A percentile compares a stretch with the other conserved stretches of the same genome.
Evolutionary conservation across 1,284 basidiomycete species (phyloP).

Genomic region (Violaceomyces palustris): DNA sequence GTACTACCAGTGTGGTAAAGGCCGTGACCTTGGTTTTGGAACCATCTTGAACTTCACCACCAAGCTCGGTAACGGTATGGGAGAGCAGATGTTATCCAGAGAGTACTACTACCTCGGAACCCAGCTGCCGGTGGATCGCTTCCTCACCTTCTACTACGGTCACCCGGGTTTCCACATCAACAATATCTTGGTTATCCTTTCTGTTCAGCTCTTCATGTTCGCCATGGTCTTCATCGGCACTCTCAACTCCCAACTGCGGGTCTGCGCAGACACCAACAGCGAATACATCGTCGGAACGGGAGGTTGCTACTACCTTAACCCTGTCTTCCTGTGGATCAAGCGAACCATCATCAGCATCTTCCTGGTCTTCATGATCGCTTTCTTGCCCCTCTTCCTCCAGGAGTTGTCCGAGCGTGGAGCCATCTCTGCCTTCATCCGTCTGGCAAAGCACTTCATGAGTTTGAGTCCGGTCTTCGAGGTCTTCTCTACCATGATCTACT

Average conservation of each 20-base stretch:
- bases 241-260: slow-evolving; percentile 47
- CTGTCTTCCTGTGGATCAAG: slow-evolving; percentile 52
- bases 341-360: slow-evolving; percentile 53
- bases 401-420: slow-evolving; percentile 52
- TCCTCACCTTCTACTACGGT: slow-evolving; percentile 99
- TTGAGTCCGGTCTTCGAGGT: slow-evolving; percentile 52
- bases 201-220: slow-evolving; percentile 52
- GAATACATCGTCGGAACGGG: slow-evolving; percentile 48
- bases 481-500: slow-evolving; percentile 52
- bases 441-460: slow-evolving; percentile 51
- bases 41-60: slow-evolving; percentile 99
- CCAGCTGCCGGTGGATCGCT: slow-evolving; percentile 95
- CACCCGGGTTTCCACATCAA: slow-evolving; percentile 99
- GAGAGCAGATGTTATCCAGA: slow-evolving; percentile 96
- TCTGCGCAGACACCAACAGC: slow-evolving; percentile 47
- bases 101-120: slow-evolving; percentile 99
- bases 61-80: slow-evolving; percentile 99
- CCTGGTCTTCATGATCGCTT: slow-evolving; percentile 53
- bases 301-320: slow-evolving; percentile 52
- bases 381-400: slow-evolving; percentile 52
- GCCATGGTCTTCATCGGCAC: slow-evolving; percentile 52
- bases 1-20: slow-evolving; percentile 95
- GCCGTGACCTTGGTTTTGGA: slow-evolving; percentile 96
- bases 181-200: slow-evolving; percentile 72
- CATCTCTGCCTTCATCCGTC: slow-evolving; percentile 47